Conservation (phyloP, 1,139 yeast species). For the Geotrichum reessii region DNA sequence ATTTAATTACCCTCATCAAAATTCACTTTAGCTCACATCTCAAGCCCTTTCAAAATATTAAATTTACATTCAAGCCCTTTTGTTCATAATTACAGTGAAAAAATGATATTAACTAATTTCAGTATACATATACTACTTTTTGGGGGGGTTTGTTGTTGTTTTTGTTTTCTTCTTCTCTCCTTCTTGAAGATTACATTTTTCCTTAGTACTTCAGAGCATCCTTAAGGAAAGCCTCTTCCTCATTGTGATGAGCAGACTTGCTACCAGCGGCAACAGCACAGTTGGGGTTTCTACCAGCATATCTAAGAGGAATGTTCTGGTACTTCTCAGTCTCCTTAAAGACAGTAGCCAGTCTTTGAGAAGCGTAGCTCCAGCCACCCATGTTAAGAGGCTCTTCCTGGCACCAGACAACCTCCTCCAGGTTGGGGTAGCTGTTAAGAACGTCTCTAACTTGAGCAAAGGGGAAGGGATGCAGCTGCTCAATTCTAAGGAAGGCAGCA, state of each 20-base stretch:
- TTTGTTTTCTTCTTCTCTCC: neutral
- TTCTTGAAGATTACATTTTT: neutral
- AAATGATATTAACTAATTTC: neutral
- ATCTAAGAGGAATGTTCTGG: conserved; percentile 57
- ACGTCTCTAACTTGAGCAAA: conserved; percentile 86
- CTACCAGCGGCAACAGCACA: conserved; percentile 98
- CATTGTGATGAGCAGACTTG: conserved; percentile 79
- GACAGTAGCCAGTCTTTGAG: conserved; percentile 76
- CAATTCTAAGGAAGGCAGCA: conserved; percentile 84
- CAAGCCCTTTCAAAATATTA: too few relatives aligned
- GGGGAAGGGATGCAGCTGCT: conserved; percentile 99
- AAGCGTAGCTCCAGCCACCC: conserved; percentile 78
- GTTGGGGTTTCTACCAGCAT: conserved; percentile 96
- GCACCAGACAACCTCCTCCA: conserved; percentile 90
- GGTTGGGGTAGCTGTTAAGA: conserved; percentile 70
- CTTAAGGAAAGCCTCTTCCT: conserved; percentile 79
- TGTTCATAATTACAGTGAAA: neutral
- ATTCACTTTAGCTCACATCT: too few relatives aligned
- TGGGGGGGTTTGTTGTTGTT: neutral
- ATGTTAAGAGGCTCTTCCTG: conserved; percentile 99
- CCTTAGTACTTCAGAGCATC: conserved; percentile 54
- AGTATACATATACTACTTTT: neutral
- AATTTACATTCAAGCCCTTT: too few relatives aligned
- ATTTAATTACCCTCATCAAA: too few relatives aligned
- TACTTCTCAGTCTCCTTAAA: conserved; percentile 68